These are phyloP conservation scores for Phytophthora pluvialis DNA, from an alignment of 352 stramenopile species.

Conservation along the genomic window DNA sequence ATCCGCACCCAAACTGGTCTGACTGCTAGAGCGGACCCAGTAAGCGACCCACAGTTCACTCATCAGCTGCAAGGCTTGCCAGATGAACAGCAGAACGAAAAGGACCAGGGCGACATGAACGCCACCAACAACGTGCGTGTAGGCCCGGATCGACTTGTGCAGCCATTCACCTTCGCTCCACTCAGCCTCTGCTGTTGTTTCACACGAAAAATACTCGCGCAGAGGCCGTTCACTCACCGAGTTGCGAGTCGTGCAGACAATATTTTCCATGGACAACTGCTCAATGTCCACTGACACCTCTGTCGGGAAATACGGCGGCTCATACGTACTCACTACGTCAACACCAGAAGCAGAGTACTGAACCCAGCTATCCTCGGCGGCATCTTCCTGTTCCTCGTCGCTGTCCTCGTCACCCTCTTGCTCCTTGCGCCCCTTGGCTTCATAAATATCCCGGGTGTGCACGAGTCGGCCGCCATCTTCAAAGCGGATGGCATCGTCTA, in stretches of 20 bases:
- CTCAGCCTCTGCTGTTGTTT: slow-evolving; percentile 28
- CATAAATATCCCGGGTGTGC: slow-evolving; percentile 52
- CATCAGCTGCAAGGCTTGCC: slow-evolving; percentile 83
- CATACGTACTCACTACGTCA: slow-evolving; percentile 7
- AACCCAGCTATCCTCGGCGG: slow-evolving; percentile 25
- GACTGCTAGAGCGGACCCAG: slow-evolving; percentile 73
- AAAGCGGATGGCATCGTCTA: slow-evolving; percentile 63
- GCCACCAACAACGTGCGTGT: slow-evolving; percentile 55
- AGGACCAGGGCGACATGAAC: slow-evolving; percentile 53
- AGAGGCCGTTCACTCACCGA: slow-evolving; percentile 32
- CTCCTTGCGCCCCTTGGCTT: slow-evolving; percentile 24
- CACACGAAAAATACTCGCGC: slow-evolving; percentile 39
- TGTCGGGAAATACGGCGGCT: slow-evolving; percentile 19
- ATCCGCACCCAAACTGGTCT: slow-evolving; percentile 77
- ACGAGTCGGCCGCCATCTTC: slow-evolving; percentile 50
- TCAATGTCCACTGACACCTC: slow-evolving; percentile 25
- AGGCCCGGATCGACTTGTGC: slow-evolving; percentile 42
- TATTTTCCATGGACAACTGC: slow-evolving; percentile 53
- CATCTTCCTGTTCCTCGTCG: slow-evolving; percentile 34
- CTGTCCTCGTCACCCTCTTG: slow-evolving; percentile 28
- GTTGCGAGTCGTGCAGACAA: slow-evolving; percentile 34
- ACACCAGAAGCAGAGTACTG: slow-evolving; percentile 46
- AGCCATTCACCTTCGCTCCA: slow-evolving; percentile 26
- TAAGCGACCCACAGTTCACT: slow-evolving; percentile 93
- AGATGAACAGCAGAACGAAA: slow-evolving; percentile 74